phyloP scores from a whole-genome alignment of 208 protist species.

The Acanthamoeba healyi region DNA sequence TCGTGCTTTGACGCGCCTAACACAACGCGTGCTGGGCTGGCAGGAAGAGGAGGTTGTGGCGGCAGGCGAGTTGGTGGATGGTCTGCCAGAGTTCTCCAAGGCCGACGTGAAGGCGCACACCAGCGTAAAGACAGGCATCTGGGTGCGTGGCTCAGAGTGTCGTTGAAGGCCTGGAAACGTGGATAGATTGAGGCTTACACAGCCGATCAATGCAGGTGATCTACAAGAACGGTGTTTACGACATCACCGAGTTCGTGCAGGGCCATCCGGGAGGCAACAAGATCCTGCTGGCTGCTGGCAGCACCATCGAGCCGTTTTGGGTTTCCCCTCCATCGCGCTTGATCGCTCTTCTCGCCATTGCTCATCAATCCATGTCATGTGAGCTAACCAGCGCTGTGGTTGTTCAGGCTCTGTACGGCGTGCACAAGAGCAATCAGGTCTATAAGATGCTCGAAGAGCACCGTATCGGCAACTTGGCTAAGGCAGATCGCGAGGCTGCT shows the following conservation, averaged over 20 bases:
- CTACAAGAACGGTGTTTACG: conserved; percentile 90
- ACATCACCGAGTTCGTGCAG: conserved; percentile 91
- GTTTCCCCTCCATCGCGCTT: neutral
- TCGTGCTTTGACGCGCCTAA: too few species aligned
- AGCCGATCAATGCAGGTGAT: conserved; percentile 80
- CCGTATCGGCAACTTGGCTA: conserved; percentile 75
- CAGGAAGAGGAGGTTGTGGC: conserved; percentile 25
- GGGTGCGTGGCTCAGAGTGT: conserved; percentile 75
- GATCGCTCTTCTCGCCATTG: neutral
- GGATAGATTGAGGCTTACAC: too few species aligned
- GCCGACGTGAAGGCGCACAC: conserved; percentile 75
- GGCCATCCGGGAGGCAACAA: conserved; percentile 91
- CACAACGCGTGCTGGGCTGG: too few species aligned
- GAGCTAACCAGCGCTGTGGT: neutral
- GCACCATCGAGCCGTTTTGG: conserved; percentile 91
- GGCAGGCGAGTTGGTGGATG: conserved; percentile 15
- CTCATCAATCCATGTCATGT: too few species aligned
- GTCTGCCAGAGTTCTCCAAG: conserved; percentile 68
- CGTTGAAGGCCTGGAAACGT: too few species aligned
- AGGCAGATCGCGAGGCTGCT: conserved; percentile 36
- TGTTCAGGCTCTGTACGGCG: conserved; percentile 30
- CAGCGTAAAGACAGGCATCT: conserved; percentile 79
- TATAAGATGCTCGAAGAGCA: conserved; percentile 69
- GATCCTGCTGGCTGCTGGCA: conserved; percentile 90
- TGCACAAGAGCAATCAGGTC: conserved; percentile 75